These are phyloP conservation scores for Asclepias syriaca DNA, from an alignment of 257 asterid species.

Conservation along the genomic window DNA sequence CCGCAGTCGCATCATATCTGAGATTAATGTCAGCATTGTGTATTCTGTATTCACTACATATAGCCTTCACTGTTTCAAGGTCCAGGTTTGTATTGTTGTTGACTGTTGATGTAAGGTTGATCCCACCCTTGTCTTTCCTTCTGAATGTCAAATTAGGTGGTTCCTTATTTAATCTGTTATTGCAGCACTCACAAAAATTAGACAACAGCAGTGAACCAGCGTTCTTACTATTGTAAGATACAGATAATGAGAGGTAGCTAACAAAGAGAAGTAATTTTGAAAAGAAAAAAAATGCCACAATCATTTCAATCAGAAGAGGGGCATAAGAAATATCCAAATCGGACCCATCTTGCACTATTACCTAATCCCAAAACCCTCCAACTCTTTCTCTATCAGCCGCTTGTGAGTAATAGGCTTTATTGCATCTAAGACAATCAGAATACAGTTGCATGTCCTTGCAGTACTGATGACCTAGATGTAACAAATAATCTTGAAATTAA, in stretches of 20 bases:
- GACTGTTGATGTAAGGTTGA: conserved; percentile 87
- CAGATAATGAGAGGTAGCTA: not conserved
- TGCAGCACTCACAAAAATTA: not conserved
- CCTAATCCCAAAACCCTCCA: conserved; percentile 99
- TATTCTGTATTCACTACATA: conserved; percentile 90
- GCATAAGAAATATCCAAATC: not conserved
- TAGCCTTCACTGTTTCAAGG: conserved; percentile 95
- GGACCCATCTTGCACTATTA: conserved; percentile 20
- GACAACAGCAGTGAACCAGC: not conserved
- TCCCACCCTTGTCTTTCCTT: conserved; percentile 93
- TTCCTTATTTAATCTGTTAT: conserved; percentile 82
- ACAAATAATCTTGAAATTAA: conserved; percentile 13
- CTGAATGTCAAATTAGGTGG: conserved; percentile 91
- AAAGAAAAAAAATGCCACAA: not conserved
- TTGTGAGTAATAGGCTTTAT: conserved; percentile 97
- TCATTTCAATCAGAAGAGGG: not conserved
- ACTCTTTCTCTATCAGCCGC: conserved; percentile 94
- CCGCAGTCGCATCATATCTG: conserved; percentile 93
- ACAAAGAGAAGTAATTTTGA: not conserved
- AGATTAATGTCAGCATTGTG: conserved; percentile 93
- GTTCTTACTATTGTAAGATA: not conserved
- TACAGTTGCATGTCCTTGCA: conserved; percentile 91
- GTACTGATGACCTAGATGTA: conserved; percentile 87
- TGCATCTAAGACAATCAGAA: conserved; percentile 96
- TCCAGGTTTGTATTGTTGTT: conserved; percentile 73